Conservation (phyloP, 2,329 filamentous ascomycete species). For the Colletotrichum paranaense region DNA sequence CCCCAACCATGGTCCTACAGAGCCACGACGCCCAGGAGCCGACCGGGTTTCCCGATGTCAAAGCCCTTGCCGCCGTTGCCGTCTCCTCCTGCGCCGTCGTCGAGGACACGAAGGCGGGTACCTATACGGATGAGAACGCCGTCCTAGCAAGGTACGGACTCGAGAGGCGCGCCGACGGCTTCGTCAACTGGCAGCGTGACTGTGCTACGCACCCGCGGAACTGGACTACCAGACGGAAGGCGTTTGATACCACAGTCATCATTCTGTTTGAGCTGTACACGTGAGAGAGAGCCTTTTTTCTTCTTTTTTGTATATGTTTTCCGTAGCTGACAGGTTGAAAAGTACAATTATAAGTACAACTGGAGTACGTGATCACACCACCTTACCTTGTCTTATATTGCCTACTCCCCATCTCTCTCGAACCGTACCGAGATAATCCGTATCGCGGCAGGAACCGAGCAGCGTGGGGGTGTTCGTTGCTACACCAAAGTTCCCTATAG, state of each 20-base stretch:
- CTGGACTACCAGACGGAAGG: conserved; percentile 36
- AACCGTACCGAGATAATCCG: background rate
- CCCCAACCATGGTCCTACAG: background rate
- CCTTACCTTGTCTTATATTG: background rate
- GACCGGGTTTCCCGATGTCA: background rate
- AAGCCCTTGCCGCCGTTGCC: background rate
- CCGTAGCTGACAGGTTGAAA: background rate
- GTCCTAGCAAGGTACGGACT: conserved; percentile 21
- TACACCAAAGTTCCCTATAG: background rate
- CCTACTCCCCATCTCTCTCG: too few relatives aligned
- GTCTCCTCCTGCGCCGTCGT: background rate
- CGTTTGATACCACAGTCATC: conserved; percentile 37
- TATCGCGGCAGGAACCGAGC: conserved; percentile 4
- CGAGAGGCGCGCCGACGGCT: conserved; percentile 13
- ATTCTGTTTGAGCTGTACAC: conserved; percentile 40
- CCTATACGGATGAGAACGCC: background rate
- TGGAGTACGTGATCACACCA: conserved; percentile 6
- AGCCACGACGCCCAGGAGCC: background rate
- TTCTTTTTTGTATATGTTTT: too few relatives aligned
- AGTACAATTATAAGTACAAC: conserved; percentile 33
- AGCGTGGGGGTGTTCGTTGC: background rate
- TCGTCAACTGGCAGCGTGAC: conserved; percentile 27
- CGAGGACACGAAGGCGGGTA: background rate
- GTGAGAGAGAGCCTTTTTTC: conserved; percentile 12
- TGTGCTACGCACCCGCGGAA: conserved; percentile 34